Percentiles rank a stretch among this genome's conserved stretches.
phyloP scores from a whole-genome alignment of 164 flowering plant genomes.

The Dillenia suffruticosa region DNA sequence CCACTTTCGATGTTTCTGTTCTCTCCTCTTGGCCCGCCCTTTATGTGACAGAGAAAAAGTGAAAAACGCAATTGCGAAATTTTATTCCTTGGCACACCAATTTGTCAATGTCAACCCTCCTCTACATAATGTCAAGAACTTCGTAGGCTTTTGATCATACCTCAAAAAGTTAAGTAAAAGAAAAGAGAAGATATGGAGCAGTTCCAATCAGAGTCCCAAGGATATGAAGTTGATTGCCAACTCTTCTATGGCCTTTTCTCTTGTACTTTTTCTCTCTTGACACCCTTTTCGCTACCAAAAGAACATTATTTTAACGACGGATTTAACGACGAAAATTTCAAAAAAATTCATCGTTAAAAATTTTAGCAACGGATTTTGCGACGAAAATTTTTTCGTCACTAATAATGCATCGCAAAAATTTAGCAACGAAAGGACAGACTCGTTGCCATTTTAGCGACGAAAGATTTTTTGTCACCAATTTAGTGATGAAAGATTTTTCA shows the following conservation, averaged over 20 bases:
- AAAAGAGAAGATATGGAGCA: conserved; percentile 7
- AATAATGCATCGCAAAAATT: too few species aligned
- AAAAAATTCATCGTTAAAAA: too few species aligned
- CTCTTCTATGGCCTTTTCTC: conserved; percentile 14
- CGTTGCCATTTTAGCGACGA: too few species aligned
- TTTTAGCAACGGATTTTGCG: too few species aligned
- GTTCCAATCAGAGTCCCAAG: conserved; percentile 12
- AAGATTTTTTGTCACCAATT: neutral
- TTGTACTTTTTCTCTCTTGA: conserved; percentile 12
- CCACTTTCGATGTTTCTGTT: conserved; percentile 5
- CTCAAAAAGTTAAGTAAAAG: neutral
- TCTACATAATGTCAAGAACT: conserved; percentile 10
- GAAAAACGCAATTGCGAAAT: neutral
- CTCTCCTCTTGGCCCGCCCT: conserved; percentile 2
- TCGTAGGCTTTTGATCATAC: neutral
- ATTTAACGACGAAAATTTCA: too few species aligned
- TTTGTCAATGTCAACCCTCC: neutral
- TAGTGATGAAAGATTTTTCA: too few species aligned
- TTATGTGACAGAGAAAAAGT: conserved; percentile 12
- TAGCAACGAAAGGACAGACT: too few species aligned
- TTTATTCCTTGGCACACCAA: conserved; percentile 7
- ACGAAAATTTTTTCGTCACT: neutral
- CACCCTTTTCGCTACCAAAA: too few species aligned
- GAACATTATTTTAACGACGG: too few species aligned
- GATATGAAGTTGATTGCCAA: conserved; percentile 26